These are phyloP conservation scores for Millerozyma miso DNA, from an alignment of 805 yeast species.

Conservation along the genomic window DNA sequence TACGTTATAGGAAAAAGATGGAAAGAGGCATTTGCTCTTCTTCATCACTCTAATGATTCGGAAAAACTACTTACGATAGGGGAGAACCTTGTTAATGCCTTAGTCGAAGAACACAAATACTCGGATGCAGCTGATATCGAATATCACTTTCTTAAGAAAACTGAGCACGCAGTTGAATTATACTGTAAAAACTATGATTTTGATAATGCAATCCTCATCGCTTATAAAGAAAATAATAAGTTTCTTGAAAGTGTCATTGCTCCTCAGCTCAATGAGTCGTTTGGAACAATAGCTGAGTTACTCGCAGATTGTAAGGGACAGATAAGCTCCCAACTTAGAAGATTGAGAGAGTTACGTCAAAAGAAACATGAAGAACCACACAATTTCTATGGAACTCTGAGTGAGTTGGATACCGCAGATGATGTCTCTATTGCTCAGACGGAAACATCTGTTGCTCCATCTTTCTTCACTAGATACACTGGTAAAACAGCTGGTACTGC, in stretches of 20 bases:
- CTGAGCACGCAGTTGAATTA: constrained; percentile 58
- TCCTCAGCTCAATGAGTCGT: constrained; percentile 77
- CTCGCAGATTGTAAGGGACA: constrained; percentile 92
- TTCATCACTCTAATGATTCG: constrained; percentile 32
- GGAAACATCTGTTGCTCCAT: constrained; percentile 87
- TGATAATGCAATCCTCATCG: constrained; percentile 71
- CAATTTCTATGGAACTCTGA: constrained; percentile 68
- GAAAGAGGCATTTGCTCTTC: constrained; percentile 76
- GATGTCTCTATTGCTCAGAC: constrained; percentile 93
- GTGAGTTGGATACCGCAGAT: constrained; percentile 72
- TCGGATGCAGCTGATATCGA: constrained; percentile 79
- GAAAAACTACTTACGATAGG: constrained; percentile 45
- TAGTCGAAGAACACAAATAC: constrained; percentile 68
- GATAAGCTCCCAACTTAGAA: constrained; percentile 71
- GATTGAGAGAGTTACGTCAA: constrained; percentile 78
- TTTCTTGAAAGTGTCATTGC: constrained; percentile 61
- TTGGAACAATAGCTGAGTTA: constrained; percentile 80
- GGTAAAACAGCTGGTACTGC: constrained; percentile 97
- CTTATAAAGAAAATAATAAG: constrained; percentile 43
- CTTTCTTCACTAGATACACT: constrained; percentile 92
- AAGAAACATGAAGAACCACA: constrained; percentile 84
- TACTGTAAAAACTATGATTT: constrained; percentile 73
- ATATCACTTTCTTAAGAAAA: constrained; percentile 53
- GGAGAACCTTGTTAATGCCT: constrained; percentile 53
- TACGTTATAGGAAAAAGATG: constrained; percentile 71